Evolutionary conservation across 2,329 filamentous ascomycete genomes (phyloP).

Genomic region (Fusarium dimerum): DNA sequence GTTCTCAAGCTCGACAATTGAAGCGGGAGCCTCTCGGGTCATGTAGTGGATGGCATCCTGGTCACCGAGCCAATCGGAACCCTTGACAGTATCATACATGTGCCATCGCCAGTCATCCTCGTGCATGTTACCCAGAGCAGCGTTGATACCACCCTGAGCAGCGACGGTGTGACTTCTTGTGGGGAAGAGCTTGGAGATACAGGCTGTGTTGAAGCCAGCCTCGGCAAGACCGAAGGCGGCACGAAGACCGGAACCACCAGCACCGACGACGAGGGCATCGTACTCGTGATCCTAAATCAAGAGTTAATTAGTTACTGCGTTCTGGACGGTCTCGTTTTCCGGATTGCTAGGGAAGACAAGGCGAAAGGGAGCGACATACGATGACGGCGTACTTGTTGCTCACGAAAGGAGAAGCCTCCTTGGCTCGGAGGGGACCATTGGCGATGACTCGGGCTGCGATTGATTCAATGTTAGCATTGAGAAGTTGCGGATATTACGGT

Average conservation of each 20-base stretch:
- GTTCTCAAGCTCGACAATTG: slow-evolving; percentile 93
- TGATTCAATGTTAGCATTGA: slow-evolving; percentile 14
- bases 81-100: slow-evolving; percentile 99
- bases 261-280: slow-evolving; percentile 92
- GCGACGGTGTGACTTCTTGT: slow-evolving; percentile 85
- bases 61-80: slow-evolving; percentile 95
- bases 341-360: slow-evolving; percentile 2
- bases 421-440: slow-evolving; percentile 83
- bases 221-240: slow-evolving; percentile 85
- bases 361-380: slow-evolving; percentile 52
- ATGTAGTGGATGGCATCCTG: slow-evolving; percentile 99
- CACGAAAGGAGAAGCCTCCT: slow-evolving; percentile 86
- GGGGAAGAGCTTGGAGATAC: slow-evolving; percentile 84
- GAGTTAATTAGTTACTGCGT: slow-evolving; percentile 28
- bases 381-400: slow-evolving; percentile 93
- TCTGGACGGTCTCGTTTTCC: not conserved
- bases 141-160: slow-evolving; percentile 82
- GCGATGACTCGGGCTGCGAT: slow-evolving; percentile 77
- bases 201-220: slow-evolving; percentile 87
- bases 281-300: slow-evolving; percentile 86
- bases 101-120: slow-evolving; percentile 99
- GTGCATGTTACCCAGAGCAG: slow-evolving; percentile 92
- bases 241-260: slow-evolving; percentile 78
- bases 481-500: not conserved
- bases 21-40: slow-evolving; percentile 90